Base-by-base conservation (phyloP, 2,329 filamentous ascomycete species). In the Neoscytalidium dimidiatum region DNA sequence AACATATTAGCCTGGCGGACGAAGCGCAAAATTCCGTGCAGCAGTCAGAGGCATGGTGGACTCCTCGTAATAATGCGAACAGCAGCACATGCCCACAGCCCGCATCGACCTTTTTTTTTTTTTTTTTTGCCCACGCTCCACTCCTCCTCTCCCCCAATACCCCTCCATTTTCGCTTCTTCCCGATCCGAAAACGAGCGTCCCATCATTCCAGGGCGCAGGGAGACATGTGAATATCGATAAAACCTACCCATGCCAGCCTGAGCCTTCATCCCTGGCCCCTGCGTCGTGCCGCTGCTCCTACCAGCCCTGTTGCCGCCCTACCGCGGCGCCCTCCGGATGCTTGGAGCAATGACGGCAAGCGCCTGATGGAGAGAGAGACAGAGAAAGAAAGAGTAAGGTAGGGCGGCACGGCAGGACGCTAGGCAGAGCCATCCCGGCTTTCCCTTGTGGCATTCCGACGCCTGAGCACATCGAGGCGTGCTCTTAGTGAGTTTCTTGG, bases 261-360 rank as follows among this genome's bases (percentile, higher is more conserved):
- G 19, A n/a, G 49, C 29, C 29, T 21, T 28, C 35, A 58, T 26
- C 53, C 53, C 53, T 58, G 53, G 8, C 23, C 53, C 35, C 35
- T 58, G 53, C 53, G 44, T 41, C 53, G 33, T 57, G 33, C 52
- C 35, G 53, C 38, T 17, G 38, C 38, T n/a, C n/a, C n/a, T 41
- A 17, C 38, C 46, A 48, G 4, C 44, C 7, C 19, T 26, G 35
- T 4, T 44, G 41, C 46, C 46, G 23, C 23, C n/a, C n/a, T 3
- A 13, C 46, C 46, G 21, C 46, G 23, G 46, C 26, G 46, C 46
- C 46, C 44, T 26, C 44, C 44, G 44, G 44, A 48, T 41, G 38
- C 38, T 41, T 41, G 9, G 38, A 17, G n/a, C n/a, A 17, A 17
- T 41, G 38, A 41, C 38, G 38, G 38, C 14, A 41, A 41, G 38